Conservation (phyloP, 2,329 filamentous ascomycete species). For the Tolypocladium inflatum region DNA sequence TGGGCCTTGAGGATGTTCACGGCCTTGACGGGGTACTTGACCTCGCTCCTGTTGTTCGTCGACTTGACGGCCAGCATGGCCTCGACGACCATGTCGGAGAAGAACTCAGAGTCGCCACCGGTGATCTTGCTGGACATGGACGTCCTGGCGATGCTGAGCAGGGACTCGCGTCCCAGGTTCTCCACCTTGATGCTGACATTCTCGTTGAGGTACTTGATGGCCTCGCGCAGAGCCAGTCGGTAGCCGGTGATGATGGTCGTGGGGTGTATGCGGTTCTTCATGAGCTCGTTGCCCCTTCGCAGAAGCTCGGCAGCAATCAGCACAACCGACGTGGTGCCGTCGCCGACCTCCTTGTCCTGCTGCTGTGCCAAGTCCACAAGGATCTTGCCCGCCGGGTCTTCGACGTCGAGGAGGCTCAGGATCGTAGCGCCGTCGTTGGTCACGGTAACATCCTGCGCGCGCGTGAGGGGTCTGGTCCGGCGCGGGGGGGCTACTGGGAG, state of each 20-base stretch:
- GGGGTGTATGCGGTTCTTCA: conserved; percentile 99
- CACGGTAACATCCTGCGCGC: conserved; percentile 78
- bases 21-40: conserved; percentile 97
- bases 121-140: conserved; percentile 99
- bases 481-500: conserved; percentile 1
- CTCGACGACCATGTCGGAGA: conserved; percentile 94
- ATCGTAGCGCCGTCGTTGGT: conserved; percentile 99
- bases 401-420: conserved; percentile 86
- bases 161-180: conserved; percentile 76
- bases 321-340: conserved; percentile 96
- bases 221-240: conserved; percentile 87
- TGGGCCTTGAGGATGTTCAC: conserved; percentile 99
- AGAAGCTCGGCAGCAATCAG: conserved; percentile 94
- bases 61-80: conserved; percentile 92
- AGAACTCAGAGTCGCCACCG: conserved; percentile 90
- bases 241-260: conserved; percentile 99
- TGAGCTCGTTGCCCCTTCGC: conserved; percentile 88
- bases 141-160: conserved; percentile 93
- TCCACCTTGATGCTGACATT: conserved; percentile 96
- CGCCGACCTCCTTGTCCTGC: conserved; percentile 97
- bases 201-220: conserved; percentile 97
- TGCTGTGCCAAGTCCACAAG: conserved; percentile 95
- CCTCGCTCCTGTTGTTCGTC: conserved; percentile 80
- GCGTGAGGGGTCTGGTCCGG: conserved; percentile 1
- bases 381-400: conserved; percentile 97